Base-by-base conservation (phyloP, 192 early-diverging fungal genomes). In the Gamsiella multidivaricata region DNA sequence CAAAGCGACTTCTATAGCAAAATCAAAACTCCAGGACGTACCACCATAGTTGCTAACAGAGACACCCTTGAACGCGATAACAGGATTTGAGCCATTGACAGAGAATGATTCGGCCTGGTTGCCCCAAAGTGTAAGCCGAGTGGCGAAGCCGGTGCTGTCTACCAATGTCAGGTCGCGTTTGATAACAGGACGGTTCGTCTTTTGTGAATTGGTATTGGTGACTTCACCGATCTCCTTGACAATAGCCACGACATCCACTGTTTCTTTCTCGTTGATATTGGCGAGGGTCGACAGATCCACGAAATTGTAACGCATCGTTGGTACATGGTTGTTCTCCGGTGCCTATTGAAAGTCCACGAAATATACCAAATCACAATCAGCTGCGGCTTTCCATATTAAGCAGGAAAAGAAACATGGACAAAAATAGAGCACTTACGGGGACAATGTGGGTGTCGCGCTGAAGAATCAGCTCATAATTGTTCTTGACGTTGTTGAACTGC, bases 391-490 rank as follows among this genome's bases (percentile, higher is more conserved):
- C n/a, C n/a, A n/a, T n/a, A n/a, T n/a, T n/a, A n/a, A n/a, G n/a
- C n/a, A n/a, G n/a, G n/a, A n/a, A n/a, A n/a, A n/a, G n/a, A n/a
- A n/a, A n/a, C n/a, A n/a, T 33, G 6, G 25, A 41, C 32, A 33
- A 10, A 46, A 26, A 50, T 26, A 8, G 31, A 25, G 10, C 10
- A 60, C 69, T 51, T 85, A 85, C 86, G 23, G 28, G 68, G 31
- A 81, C 83, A 33, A 99, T 85, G 17, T 85, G 70, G 5, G 93
- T 91, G 23, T 69, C 72, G 54, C 87, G 81, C 26, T 97, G 95
- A 43, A 98, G 80, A 5, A 87, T 85, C 41, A 99, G 81, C 81
- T 99, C 97, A 64, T 99, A 99, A 60, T 98, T 92, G 81, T 96
- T 96, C 74, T 92, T 87, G 39, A 94, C 79, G 46, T 81, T 94